These are phyloP conservation scores for Rosa lucieae DNA, from an alignment of 306 rosid genomes.

Conservation along the genomic window DNA sequence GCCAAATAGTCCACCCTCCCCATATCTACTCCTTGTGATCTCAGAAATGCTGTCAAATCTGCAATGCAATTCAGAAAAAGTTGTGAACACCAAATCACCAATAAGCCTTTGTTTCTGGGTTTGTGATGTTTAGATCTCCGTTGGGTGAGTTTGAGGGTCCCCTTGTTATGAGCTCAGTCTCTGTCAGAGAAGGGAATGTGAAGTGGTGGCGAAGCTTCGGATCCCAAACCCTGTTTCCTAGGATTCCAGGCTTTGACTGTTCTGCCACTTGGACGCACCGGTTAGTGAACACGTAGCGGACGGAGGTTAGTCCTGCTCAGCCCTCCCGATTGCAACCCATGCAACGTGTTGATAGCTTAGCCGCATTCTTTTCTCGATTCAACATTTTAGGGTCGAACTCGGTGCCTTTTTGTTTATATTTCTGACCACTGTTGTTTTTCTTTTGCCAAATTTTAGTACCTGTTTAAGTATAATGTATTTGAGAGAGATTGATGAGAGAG, in stretches of 20 bases:
- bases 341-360: not conserved
- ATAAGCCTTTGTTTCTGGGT: not conserved
- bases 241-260: not conserved
- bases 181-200: constrained; percentile 11
- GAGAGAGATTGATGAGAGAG: too few species aligned
- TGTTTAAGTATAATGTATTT: too few species aligned
- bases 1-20: constrained; percentile 47
- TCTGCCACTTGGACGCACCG: not conserved
- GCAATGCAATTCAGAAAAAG: not conserved
- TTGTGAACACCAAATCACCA: not conserved
- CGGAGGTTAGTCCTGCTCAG: not conserved
- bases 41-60: not conserved
- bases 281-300: not conserved
- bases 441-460: not conserved
- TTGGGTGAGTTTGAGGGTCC: not conserved
- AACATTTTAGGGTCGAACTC: not conserved
- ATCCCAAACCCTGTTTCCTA: constrained; percentile 20
- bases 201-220: constrained; percentile 33
- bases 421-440: too few species aligned
- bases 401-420: too few species aligned
- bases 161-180: constrained; percentile 9
- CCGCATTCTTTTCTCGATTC: too few species aligned
- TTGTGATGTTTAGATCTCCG: not conserved
- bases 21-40: constrained; percentile 30
- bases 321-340: not conserved